phyloP scores from a whole-genome alignment of 306 rosid genomes.

The Glycine tomentella region DNA sequence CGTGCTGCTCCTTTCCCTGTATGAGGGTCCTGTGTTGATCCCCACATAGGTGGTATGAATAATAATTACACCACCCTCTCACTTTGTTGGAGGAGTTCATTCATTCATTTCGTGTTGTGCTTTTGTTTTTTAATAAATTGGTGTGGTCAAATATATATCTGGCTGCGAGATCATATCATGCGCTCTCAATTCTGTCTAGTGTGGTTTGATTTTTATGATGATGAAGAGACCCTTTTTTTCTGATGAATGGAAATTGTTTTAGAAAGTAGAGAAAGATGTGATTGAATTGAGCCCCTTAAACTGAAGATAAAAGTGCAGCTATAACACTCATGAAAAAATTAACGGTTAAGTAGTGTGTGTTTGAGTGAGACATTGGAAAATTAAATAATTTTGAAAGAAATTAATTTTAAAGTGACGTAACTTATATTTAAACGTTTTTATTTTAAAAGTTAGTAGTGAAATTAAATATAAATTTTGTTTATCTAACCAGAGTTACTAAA shows the following conservation, averaged over 20 bases:
- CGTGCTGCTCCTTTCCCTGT: constrained; percentile 51
- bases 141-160: neutral
- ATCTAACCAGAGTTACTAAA: too few species aligned
- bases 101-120: constrained; percentile 15
- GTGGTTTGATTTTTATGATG: neutral
- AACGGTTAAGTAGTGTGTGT: too few species aligned
- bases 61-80: constrained; percentile 10
- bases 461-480: too few species aligned
- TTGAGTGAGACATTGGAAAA: too few species aligned
- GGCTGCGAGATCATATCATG: constrained; percentile 31
- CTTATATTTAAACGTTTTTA: too few species aligned
- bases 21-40: constrained; percentile 49
- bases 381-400: too few species aligned
- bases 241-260: neutral
- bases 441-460: too few species aligned
- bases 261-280: neutral
- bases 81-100: neutral
- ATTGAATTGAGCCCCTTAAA: neutral
- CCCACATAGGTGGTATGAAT: constrained; percentile 23
- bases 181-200: constrained; percentile 19
- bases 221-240: neutral
- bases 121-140: constrained; percentile 35
- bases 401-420: too few species aligned
- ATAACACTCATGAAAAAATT: too few species aligned
- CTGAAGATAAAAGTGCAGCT: too few species aligned